Conservation (phyloP, 768 basidiomycete genomes). For the Baorangia bicolor region DNA sequence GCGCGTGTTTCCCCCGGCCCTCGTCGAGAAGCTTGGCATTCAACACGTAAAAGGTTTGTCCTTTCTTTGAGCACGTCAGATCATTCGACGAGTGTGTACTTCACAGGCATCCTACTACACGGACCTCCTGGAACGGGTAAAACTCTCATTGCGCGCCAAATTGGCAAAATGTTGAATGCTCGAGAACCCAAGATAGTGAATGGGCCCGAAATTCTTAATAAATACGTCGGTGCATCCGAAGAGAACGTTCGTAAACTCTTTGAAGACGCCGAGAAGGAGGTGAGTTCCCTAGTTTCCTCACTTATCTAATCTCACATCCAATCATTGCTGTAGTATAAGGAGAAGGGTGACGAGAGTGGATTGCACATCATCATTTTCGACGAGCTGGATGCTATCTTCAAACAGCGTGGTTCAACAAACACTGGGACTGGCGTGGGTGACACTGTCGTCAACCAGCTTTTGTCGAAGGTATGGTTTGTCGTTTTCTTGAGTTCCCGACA, state of each 20-base stretch:
- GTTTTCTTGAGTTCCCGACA: background rate
- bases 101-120: slow-evolving; percentile 82
- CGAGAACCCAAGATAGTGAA: slow-evolving; percentile 98
- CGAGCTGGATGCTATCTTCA: slow-evolving; percentile 97
- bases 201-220: slow-evolving; percentile 96
- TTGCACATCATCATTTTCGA: slow-evolving; percentile 99
- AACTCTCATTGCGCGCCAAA: slow-evolving; percentile 96
- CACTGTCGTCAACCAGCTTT: slow-evolving; percentile 95
- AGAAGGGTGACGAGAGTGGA: slow-evolving; percentile 95
- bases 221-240: slow-evolving; percentile 95
- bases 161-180: slow-evolving; percentile 98
- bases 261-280: slow-evolving; percentile 98
- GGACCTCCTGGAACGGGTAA: slow-evolving; percentile 99
- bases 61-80: background rate
- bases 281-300: slow-evolving; percentile 18
- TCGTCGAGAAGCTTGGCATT: slow-evolving; percentile 97
- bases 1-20: slow-evolving; percentile 95
- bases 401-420: slow-evolving; percentile 92
- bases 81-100: background rate
- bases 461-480: slow-evolving; percentile 74
- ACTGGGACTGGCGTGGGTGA: slow-evolving; percentile 97
- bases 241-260: slow-evolving; percentile 98
- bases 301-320: background rate
- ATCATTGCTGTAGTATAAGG: slow-evolving; percentile 72
- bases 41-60: slow-evolving; percentile 91